Percentiles rank a stretch among this genome's conserved stretches.
phyloP scores from a whole-genome alignment of 1,284 basidiomycete species.

The Apiotrichum gamsii region DNA sequence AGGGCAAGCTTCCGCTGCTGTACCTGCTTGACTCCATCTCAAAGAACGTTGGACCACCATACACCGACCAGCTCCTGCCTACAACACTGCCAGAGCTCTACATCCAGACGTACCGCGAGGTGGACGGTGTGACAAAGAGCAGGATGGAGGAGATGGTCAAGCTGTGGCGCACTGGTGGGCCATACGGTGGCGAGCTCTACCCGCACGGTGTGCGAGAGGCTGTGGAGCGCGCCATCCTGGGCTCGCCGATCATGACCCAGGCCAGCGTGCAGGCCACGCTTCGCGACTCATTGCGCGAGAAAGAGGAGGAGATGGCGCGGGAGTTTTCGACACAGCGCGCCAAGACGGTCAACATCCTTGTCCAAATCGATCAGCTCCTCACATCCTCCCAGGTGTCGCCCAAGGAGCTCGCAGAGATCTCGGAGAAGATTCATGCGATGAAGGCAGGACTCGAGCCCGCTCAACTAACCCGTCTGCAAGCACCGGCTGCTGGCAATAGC shows the following conservation, averaged over 20 bases:
- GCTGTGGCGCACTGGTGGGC: constrained; percentile 81
- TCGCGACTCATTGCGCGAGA: constrained; percentile 20
- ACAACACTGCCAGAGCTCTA: constrained; percentile 68
- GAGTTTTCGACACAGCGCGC: constrained; percentile 17
- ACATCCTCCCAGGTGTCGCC: constrained; percentile 29
- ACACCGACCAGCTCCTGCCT: constrained; percentile 70
- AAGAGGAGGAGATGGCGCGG: constrained; percentile 35
- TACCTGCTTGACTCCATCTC: constrained; percentile 95
- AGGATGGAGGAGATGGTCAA: constrained; percentile 95
- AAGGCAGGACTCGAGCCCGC: constrained; percentile 41
- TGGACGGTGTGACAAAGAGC: constrained; percentile 71
- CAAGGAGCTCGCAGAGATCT: constrained; percentile 37
- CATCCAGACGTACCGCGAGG: constrained; percentile 73
- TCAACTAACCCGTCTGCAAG: constrained; percentile 8
- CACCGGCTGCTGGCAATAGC: not conserved
- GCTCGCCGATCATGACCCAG: constrained; percentile 20
- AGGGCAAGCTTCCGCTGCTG: constrained; percentile 86
- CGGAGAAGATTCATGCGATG: constrained; percentile 36
- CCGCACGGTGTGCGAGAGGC: constrained; percentile 29
- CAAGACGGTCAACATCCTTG: constrained; percentile 35
- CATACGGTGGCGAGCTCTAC: constrained; percentile 69
- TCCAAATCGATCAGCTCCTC: constrained; percentile 36
- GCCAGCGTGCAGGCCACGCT: constrained; percentile 23
- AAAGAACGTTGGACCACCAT: constrained; percentile 87
- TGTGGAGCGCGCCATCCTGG: constrained; percentile 39